These are phyloP conservation scores for Xylaria sp. DNA, from an alignment of 495 filamentous ascomycete species.

Conservation along the genomic window DNA sequence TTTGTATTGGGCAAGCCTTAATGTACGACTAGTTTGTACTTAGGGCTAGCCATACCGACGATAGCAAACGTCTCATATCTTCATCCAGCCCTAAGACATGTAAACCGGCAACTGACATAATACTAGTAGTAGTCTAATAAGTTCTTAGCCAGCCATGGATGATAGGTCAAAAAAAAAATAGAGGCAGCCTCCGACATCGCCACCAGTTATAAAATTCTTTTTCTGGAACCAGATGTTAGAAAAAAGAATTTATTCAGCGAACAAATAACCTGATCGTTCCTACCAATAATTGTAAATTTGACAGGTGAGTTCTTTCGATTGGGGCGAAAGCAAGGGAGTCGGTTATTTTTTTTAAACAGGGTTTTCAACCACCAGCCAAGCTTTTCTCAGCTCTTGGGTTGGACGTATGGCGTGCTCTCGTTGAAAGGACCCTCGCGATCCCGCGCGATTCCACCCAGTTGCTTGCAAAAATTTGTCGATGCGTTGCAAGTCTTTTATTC, in stretches of 20 bases:
- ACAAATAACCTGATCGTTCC: not conserved
- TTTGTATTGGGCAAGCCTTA: not conserved
- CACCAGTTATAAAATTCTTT: not conserved
- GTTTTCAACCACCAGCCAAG: slow-evolving; percentile 4
- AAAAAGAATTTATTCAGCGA: not conserved
- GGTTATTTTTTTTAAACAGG: not conserved
- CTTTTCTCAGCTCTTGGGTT: slow-evolving; percentile 7
- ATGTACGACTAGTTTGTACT: not conserved
- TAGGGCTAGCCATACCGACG: not conserved
- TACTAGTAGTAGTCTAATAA: not conserved
- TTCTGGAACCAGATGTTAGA: not conserved
- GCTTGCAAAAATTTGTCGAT: not conserved
- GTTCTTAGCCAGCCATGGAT: not conserved
- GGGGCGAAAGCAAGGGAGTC: slow-evolving; percentile 20
- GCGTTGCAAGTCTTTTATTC: not conserved
- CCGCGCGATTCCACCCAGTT: not conserved
- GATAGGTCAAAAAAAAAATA: slow-evolving; percentile 21
- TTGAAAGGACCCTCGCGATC: not conserved
- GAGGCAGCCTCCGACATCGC: slow-evolving; percentile 2
- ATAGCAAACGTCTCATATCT: not conserved
- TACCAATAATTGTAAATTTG: not conserved
- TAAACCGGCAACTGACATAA: not conserved
- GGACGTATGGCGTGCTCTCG: not conserved
- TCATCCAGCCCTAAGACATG: slow-evolving; percentile 2
- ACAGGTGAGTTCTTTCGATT: not conserved